Evolutionary conservation across 441 rosid genomes (phyloP).

Genomic region (Cnidoscolus chayamansa): DNA sequence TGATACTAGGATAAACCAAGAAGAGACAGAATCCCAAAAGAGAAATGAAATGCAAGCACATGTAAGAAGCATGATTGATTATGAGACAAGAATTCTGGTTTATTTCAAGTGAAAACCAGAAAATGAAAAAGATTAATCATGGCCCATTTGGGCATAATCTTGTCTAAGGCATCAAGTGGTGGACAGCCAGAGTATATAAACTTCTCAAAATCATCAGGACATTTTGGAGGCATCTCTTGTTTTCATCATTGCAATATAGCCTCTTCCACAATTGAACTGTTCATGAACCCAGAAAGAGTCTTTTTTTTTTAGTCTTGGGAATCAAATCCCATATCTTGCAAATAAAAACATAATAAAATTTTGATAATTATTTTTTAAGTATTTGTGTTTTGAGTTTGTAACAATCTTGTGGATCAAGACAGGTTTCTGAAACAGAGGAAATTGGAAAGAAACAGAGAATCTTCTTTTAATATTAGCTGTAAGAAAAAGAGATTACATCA

Average conservation of each 20-base stretch:
- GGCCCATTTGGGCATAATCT: too few species aligned
- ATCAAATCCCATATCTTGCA: too few species aligned
- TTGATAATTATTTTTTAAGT: too few species aligned
- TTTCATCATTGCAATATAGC: too few species aligned
- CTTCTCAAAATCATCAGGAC: neutral
- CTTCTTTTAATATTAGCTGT: neutral
- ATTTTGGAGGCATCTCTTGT: neutral
- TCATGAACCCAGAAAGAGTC: too few species aligned
- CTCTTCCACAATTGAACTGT: too few species aligned
- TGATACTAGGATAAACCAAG: neutral
- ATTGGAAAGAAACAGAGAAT: neutral
- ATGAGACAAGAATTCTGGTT: too few species aligned
- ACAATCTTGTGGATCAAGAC: too few species aligned
- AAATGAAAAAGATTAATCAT: neutral
- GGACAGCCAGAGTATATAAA: neutral
- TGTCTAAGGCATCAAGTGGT: neutral
- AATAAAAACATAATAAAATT: too few species aligned
- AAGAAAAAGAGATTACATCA: conserved; percentile 4
- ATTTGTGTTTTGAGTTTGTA: too few species aligned
- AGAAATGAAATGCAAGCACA: neutral
- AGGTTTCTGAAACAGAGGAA: neutral
- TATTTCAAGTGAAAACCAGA: too few species aligned
- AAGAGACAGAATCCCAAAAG: neutral
- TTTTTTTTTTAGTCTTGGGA: too few species aligned
- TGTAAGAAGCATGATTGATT: neutral